Evolutionary conservation across 1,284 basidiomycete genomes (phyloP), one percentile per base, ranked within the genome.

Genomic region (Ceratobasidium sp.): DNA sequence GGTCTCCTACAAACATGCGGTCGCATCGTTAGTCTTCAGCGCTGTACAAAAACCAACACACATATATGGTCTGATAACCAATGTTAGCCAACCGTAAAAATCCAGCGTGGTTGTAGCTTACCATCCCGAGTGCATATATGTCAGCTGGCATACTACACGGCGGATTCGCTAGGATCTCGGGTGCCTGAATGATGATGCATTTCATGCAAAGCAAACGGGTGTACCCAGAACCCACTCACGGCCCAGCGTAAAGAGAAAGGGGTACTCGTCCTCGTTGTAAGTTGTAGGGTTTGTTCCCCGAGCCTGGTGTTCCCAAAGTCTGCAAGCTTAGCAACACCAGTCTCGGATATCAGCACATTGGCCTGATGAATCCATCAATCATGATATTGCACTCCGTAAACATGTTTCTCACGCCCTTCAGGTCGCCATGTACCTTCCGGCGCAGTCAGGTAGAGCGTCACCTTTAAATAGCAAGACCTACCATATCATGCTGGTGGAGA

Each of bases 81-180:
- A 8, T 23, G 18, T 35, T n/a, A 46, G 27, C 33, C 27, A n/a
- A 7, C 48, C 33, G 41, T 20, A 2, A 54, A 52, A 10, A 3
- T 6, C 12, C n/a, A 12, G n/a, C 3, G 1, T 23, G 14, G 14
- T 30, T 30, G 30, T n/a, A n/a, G 27, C 54, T 57, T 14, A 57
- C 54, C 54, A 57, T 57, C 12, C 54, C 54, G n/a, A 57, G 54
- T 12, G 23, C 54, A 57, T 27, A 57, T 57, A 57, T 27, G 27
- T 57, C 54, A 27, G 54, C 54, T 27, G n/a, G 18, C 27, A 27
- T 14, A 27, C 23, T 57, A 14, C 27, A 57, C 1, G 48, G 48
- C 48, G 48, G 30, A 7, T 27, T 23, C 6, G 10, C 23, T 14
- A 57, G 54, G 5, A 57, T 27, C 14, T 57, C 54, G 3, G 54